Evolutionary conservation across 75 land plant species (phyloP).

Genomic region (Pinus albicaulis): DNA sequence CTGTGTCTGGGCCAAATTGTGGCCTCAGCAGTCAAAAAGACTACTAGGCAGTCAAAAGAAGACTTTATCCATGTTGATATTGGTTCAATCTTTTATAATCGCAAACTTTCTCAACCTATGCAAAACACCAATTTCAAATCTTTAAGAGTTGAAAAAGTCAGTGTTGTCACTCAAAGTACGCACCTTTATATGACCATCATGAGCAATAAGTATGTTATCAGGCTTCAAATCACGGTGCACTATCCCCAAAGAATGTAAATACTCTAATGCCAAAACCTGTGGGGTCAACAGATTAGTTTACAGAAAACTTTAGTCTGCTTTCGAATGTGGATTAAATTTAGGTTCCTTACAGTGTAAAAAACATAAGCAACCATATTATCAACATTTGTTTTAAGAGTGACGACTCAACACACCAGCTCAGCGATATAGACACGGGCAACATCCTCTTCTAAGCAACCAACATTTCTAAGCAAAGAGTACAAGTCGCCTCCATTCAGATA

Average conservation of each 20-base stretch:
- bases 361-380: not conserved
- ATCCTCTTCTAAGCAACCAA: constrained; percentile 71
- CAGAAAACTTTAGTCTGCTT: not conserved
- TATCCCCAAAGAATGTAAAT: constrained; percentile 71
- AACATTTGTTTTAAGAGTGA: not conserved
- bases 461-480: constrained; percentile 63
- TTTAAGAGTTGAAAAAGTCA: constrained; percentile 1
- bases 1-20: too few species aligned
- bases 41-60: not conserved
- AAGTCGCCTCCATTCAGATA: constrained; percentile 79
- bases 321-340: not conserved
- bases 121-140: not conserved
- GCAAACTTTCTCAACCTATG: not conserved
- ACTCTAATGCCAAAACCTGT: constrained; percentile 76
- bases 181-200: constrained; percentile 78
- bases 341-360: not conserved
- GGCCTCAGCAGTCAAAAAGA: too few species aligned
- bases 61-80: not conserved
- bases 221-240: constrained; percentile 79
- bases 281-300: not conserved
- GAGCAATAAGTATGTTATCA: constrained; percentile 64
- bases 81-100: not conserved
- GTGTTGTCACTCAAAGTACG: not conserved
- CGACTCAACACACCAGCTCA: constrained; percentile 43
- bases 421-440: constrained; percentile 64